A percentile compares a stretch with the other conserved stretches of the same genome.
Evolutionary conservation across 2,329 filamentous ascomycete genomes (phyloP).

Genomic region (Botrytis galanthina): DNA sequence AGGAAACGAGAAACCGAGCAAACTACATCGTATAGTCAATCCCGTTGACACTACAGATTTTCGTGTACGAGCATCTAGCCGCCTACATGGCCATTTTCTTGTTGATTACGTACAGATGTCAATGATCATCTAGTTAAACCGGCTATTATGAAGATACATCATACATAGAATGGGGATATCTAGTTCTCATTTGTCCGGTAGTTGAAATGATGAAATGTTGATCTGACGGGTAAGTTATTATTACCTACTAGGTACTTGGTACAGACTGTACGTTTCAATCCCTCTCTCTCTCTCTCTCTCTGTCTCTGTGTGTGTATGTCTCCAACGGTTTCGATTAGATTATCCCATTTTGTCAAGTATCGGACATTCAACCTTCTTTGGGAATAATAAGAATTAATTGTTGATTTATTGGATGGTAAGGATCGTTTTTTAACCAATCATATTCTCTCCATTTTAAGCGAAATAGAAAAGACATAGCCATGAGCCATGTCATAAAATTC

Average conservation of each 20-base stretch:
- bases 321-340: neutral
- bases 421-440: neutral
- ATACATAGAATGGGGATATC: neutral
- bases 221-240: neutral
- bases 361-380: neutral
- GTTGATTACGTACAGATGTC: neutral
- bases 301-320: neutral
- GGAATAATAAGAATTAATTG: neutral
- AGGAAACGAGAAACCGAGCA: neutral
- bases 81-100: neutral
- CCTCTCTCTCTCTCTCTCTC: too few species aligned
- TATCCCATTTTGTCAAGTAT: neutral
- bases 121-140: neutral
- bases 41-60: neutral
- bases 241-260: neutral
- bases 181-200: conserved; percentile 7
- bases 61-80: neutral
- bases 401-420: neutral
- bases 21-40: neutral
- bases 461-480: neutral
- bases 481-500: neutral
- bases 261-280: neutral
- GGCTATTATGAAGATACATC: neutral
- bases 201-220: neutral
- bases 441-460: neutral